Conservation (phyloP, 1,139 yeast species). For the Pichia norvegensis region DNA sequence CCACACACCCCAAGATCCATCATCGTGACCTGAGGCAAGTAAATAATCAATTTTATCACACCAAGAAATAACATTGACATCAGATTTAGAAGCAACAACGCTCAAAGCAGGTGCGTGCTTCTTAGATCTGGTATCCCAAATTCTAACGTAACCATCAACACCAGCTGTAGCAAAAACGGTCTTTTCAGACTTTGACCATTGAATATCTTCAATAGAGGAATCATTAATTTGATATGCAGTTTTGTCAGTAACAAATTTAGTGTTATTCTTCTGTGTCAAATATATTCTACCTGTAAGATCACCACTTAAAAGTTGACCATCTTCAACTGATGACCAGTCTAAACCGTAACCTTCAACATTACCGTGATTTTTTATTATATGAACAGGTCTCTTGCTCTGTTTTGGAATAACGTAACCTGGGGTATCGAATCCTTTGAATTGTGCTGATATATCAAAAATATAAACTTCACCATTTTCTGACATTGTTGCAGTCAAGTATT, state of each 20-base stretch:
- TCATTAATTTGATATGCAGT: constrained; percentile 65
- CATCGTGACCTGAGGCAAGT: constrained; percentile 94
- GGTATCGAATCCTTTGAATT: constrained; percentile 72
- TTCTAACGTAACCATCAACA: constrained; percentile 81
- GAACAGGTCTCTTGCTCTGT: constrained; percentile 67
- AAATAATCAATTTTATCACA: constrained; percentile 77
- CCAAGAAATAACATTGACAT: constrained; percentile 96
- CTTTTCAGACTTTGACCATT: constrained; percentile 88
- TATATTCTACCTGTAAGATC: constrained; percentile 80
- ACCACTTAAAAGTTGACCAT: constrained; percentile 83
- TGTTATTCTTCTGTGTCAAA: constrained; percentile 67
- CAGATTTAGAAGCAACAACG: constrained; percentile 74
- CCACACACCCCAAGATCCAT: constrained; percentile 98
- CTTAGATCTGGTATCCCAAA: constrained; percentile 96
- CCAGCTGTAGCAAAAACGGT: constrained; percentile 95
- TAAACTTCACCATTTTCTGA: constrained; percentile 85
- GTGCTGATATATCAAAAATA: constrained; percentile 75
- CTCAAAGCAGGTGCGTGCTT: constrained; percentile 86
- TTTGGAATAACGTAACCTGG: constrained; percentile 84
- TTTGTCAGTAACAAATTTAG: constrained; percentile 82
- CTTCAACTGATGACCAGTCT: constrained; percentile 89
- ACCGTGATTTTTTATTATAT: constrained; percentile 86
- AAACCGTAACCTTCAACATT: constrained; percentile 94
- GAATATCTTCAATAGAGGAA: constrained; percentile 88
- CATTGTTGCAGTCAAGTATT: constrained; percentile 82